Evolutionary conservation across 257 asterid species (phyloP).

Genomic region (Mitragyna speciosa): DNA sequence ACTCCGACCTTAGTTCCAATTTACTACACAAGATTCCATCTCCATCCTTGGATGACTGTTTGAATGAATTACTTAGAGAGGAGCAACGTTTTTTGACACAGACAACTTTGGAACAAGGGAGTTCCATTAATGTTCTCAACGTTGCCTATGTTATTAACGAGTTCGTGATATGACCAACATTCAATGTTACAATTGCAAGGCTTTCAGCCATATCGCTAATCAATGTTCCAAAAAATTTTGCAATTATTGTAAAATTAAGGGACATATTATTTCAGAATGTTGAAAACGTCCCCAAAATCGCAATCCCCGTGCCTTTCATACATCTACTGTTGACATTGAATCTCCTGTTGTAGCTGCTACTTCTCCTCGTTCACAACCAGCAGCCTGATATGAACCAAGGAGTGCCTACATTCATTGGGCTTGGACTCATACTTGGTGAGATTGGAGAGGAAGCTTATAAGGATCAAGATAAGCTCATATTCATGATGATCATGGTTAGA

Average conservation of each 20-base stretch:
- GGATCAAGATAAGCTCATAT: too few species aligned
- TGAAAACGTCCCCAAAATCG: not conserved
- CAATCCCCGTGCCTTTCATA: not conserved
- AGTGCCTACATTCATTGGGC: too few species aligned
- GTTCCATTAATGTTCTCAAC: not conserved
- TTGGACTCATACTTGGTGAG: too few species aligned
- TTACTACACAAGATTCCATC: not conserved
- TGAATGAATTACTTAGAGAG: conserved; percentile 13
- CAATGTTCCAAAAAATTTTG: not conserved
- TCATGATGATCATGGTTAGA: too few species aligned
- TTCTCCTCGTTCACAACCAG: not conserved
- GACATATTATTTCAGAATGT: conserved; percentile 8
- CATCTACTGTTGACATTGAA: not conserved
- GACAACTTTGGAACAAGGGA: not conserved
- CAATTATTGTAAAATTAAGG: conserved; percentile 4
- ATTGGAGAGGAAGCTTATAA: too few species aligned
- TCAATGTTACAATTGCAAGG: not conserved
- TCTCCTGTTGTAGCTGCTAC: not conserved
- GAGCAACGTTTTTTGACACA: not conserved
- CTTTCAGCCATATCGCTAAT: not conserved
- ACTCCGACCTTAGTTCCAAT: not conserved
- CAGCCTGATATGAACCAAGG: too few species aligned
- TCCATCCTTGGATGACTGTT: not conserved
- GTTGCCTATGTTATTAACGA: not conserved
- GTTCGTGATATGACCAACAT: not conserved